Base-by-base conservation (phyloP, 2,329 filamentous ascomycete genomes). In the Colletotrichum magnum region DNA sequence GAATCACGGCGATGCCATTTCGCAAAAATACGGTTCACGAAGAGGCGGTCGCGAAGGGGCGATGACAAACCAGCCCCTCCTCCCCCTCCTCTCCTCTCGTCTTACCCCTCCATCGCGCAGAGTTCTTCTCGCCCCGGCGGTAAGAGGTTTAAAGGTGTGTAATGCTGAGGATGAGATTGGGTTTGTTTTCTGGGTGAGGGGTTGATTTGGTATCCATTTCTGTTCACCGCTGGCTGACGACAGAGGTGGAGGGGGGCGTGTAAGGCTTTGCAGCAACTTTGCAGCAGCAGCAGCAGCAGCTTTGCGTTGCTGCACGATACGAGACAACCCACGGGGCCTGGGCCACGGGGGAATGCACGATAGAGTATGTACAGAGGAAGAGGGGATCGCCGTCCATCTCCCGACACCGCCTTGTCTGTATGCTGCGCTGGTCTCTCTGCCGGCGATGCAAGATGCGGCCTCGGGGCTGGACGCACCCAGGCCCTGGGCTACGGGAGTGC, bases 1-100 rank as follows among this genome's bases (percentile, higher is more conserved):
- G 50, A 69, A 69, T 56, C 50, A 48, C 66, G 54, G 61, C 54
- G 32, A 58, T 21, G 48, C 41, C 54, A 59, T 60, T 56, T 28
- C 18, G 16, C 5, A 36, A 36, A 58, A 18, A 18, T 61, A 13
- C 26, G 24, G 15, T 41, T 61, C 58, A 41, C 21, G 54, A 58
- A 32, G n/a, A 32, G 18, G 48, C 52, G 61, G 36, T 36, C 43
- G 48, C 66, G 28, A 56, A 16, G 36, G 59, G 45, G 45, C 15
- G 50, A 54, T 60, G 58, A 60, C 47, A 60, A 13, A 18, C 15
- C 9, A 1, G 7, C 45, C 26, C 28, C 5, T 36, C 18, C 32
- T 53, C 36, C 9, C 9, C 10, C 45, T 16, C 45, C 28, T 9
- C 26, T 24, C 26, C 26, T 53, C 21, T 53, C 36, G 32, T 36